Evolutionary conservation across 148 eudicot species (phyloP), one percentile per base, ranked within the genome.

Genomic region (Polygonum aviculare): DNA sequence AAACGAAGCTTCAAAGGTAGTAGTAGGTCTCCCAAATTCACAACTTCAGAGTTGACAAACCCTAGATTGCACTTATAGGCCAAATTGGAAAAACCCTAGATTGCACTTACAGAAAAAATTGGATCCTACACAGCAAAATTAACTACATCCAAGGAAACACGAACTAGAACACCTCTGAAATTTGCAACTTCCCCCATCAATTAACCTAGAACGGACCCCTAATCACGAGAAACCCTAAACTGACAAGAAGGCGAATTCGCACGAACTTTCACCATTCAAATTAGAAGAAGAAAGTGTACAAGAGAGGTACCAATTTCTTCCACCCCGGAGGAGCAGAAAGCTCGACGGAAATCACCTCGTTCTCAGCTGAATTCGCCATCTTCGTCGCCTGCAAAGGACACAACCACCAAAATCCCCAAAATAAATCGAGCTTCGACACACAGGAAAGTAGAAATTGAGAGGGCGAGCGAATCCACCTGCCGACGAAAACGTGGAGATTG

Each of bases 271-370:
- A 31, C 40, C 69, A 33, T 63, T 63, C 69, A 63, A 59, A 12
- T 44, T 8, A 21, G 12, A 22, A 38, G 41, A 21, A 44, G 35
- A 38, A 39, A 63, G 74, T 62, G 81, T 41, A 71, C 52, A 72
- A 54, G 78, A 72, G 60, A 59, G 48, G 50, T 65, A 85, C 88
- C 88, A 85, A 77, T 81, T 85, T 85, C 78, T 83, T 83, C 88
- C 86, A 85, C 54, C 84, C 81, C 51, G 84, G 77, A 63, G 88
- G 88, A 18, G 86, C 88, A 6, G 83, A 69, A 33, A 85, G 86
- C 84, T 85, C 88, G 40, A 83, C 76, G 2, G 88, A 78, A 44
- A 83, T 69, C 72, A 79, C 77, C 11, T 80, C 82, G 72, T 76
- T 67, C 50, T 76, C 77, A 62, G 59, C 80, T 74, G 76, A 59